phyloP scores from a whole-genome alignment of 1,284 basidiomycete genomes.

The Stygiomarasmius scandens region DNA sequence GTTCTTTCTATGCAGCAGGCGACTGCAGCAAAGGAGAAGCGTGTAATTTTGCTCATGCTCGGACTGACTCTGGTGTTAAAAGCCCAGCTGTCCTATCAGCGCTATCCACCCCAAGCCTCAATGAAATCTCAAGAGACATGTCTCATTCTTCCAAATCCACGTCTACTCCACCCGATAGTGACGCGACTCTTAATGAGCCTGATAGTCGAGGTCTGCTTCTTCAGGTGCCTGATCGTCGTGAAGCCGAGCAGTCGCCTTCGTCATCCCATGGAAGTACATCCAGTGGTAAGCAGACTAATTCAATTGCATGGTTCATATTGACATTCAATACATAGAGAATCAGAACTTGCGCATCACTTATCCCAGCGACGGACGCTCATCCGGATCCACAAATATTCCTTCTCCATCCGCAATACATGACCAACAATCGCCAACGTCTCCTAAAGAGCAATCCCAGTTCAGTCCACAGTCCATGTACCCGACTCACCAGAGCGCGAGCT shows the following conservation, averaged over 20 bases:
- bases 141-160: neutral
- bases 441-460: too few relatives aligned
- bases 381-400: too few relatives aligned
- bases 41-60: conserved; percentile 23
- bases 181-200: neutral
- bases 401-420: too few relatives aligned
- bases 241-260: neutral
- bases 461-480: too few relatives aligned
- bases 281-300: neutral
- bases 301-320: too few relatives aligned
- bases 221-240: neutral
- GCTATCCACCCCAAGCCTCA: neutral
- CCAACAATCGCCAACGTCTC: too few relatives aligned
- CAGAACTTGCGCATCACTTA: too few relatives aligned
- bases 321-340: too few relatives aligned
- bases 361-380: too few relatives aligned
- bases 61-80: neutral
- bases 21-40: conserved; percentile 19
- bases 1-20: conserved; percentile 12
- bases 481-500: too few relatives aligned
- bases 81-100: neutral
- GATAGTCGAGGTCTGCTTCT: neutral
- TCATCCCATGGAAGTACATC: neutral
- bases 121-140: neutral
- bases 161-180: too few relatives aligned